Percentiles rank a stretch among this genome's conserved stretches.
Conservation (phyloP, 345 rosid species). For the Linum lewisii region DNA sequence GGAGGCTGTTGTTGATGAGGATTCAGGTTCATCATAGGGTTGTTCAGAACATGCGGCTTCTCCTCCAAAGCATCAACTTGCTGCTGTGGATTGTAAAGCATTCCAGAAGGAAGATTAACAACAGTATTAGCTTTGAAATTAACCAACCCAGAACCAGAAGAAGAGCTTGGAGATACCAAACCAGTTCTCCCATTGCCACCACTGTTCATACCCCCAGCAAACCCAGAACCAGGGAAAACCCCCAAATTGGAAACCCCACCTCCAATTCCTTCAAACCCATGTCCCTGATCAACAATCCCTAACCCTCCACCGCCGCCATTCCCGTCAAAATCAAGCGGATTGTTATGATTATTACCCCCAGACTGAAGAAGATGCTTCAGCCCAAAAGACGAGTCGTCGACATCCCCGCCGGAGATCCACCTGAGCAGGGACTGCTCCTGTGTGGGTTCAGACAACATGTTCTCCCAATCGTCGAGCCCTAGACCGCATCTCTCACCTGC, state of each 20-base stretch:
- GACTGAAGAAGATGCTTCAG: slow-evolving; percentile 35
- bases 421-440: slow-evolving; percentile 39
- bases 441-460: slow-evolving; percentile 32
- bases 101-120: slow-evolving; percentile 17
- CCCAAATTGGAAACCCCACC: slow-evolving; percentile 18
- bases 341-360: background rate
- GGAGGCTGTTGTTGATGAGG: slow-evolving; percentile 22
- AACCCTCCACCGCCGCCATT: slow-evolving; percentile 21
- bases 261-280: slow-evolving; percentile 19
- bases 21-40: slow-evolving; percentile 28
- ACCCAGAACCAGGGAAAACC: slow-evolving; percentile 25
- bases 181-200: slow-evolving; percentile 22
- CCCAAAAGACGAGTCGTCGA: slow-evolving; percentile 36
- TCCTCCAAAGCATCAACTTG: slow-evolving; percentile 25
- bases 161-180: slow-evolving; percentile 13
- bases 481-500: slow-evolving; percentile 32
- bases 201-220: slow-evolving; percentile 7
- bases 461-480: slow-evolving; percentile 46
- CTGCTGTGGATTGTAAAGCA: slow-evolving; percentile 22
- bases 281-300: slow-evolving; percentile 30
- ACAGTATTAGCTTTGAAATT: slow-evolving; percentile 15
- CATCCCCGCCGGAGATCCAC: slow-evolving; percentile 39
- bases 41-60: slow-evolving; percentile 29
- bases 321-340: slow-evolving; percentile 30
- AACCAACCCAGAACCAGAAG: slow-evolving; percentile 16